Base-by-base conservation (phyloP, 2,329 filamentous ascomycete species). In the Nemania sp. region DNA sequence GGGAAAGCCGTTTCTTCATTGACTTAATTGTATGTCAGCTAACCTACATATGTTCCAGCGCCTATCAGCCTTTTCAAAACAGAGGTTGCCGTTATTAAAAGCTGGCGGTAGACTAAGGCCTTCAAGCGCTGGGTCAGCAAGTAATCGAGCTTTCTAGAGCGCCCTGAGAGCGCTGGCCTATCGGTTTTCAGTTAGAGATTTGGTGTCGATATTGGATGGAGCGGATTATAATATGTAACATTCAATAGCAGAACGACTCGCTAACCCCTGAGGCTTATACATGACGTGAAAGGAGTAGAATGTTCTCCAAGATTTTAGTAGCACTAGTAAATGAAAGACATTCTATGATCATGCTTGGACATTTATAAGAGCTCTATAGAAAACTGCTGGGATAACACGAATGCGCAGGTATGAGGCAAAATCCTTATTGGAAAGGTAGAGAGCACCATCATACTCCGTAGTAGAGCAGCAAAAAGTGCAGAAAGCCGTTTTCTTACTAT, bases 61-160 rank as follows among this genome's bases (percentile, higher is more conserved):
- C 90, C 88, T 69, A 93, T 97, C 77, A 84, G 93, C 75, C 97
- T 97, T 73, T 89, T 93, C 52, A 88, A 89, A 73, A 90, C 94
- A 74, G 93, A 97, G 80, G 89, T 95, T 77, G 82, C 79, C 60
- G 83, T 92, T 72, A 86, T 97, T 72, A 79, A 86, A 70, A 82
- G 85, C 76, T 99, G 93, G 94, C 88, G 86, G 70, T 90, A 94
- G 70, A 94, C 96, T 71, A 83, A 93, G 68, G 94, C 94, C 64
- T 97, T 97, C 72, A 84, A 90, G 70, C 86, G 87, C 59, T 90
- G 95, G 77, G 84, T 93, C 26, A 57, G 65, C 56, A 86, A 62
- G 91, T 97, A 68, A 97, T 99, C 70, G 91, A 97, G 67, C 81
- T 97, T 57, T 90, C 85, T 41, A 84, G 94, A 68, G 84, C 93